Percentiles rank a stretch among this genome's conserved stretches.
These are phyloP conservation scores for Mycosphaerella arachidis DNA, from an alignment of 2,329 filamentous ascomycete species.

Conservation along the genomic window DNA sequence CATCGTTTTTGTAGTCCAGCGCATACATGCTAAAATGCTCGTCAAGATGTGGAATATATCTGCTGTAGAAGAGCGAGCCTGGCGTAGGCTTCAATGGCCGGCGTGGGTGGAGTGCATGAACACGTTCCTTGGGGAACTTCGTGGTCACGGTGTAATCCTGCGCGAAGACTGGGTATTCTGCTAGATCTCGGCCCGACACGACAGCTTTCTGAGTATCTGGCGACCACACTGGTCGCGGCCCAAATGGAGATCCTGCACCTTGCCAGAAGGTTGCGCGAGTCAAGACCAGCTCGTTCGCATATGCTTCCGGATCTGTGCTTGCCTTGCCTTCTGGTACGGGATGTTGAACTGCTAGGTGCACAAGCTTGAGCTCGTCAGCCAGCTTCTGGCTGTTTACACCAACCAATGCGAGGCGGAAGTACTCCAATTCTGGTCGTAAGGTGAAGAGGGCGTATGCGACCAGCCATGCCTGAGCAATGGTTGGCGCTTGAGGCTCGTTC, in stretches of 20 bases:
- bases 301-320: constrained; percentile 27
- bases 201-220: constrained; percentile 18
- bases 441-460: constrained; percentile 45
- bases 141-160: constrained; percentile 46
- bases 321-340: constrained; percentile 36
- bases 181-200: constrained; percentile 18
- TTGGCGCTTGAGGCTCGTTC: constrained; percentile 35
- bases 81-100: constrained; percentile 67
- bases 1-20: constrained; percentile 60
- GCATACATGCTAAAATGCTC: constrained; percentile 76
- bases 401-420: constrained; percentile 40
- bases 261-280: constrained; percentile 49
- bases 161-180: constrained; percentile 40
- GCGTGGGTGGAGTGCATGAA: constrained; percentile 64
- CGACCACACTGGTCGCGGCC: constrained; percentile 38
- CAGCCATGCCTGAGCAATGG: constrained; percentile 46
- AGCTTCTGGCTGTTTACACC: constrained; percentile 37
- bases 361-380: constrained; percentile 38
- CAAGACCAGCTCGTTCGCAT: constrained; percentile 43
- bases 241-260: constrained; percentile 41
- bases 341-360: constrained; percentile 43
- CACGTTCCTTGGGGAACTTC: constrained; percentile 43
- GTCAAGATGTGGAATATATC: constrained; percentile 69
- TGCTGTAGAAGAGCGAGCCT: constrained; percentile 68
- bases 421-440: constrained; percentile 42